These are phyloP conservation scores for Claviceps paspali DNA, from an alignment of 2,329 filamentous ascomycete genomes.

Conservation along the genomic window DNA sequence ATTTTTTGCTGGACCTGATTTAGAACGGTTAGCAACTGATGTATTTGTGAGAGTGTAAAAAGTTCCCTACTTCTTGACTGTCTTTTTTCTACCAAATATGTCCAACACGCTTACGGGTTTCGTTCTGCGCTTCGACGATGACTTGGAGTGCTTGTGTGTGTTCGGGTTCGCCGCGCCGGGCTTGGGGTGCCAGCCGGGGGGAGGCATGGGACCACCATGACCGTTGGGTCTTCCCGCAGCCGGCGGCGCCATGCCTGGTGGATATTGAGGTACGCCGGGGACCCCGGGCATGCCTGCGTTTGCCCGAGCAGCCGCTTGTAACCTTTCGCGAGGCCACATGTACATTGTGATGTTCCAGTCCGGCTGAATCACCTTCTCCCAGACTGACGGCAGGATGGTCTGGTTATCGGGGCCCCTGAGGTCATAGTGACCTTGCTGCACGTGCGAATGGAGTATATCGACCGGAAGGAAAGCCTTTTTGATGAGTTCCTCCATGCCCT, in stretches of 20 bases:
- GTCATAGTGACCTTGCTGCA: conserved; percentile 67
- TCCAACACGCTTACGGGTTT: too few species aligned
- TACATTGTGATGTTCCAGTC: conserved; percentile 43
- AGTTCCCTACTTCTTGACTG: too few species aligned
- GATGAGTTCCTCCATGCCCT: conserved; percentile 80
- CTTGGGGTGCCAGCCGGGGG: conserved; percentile 11
- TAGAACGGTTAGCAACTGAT: too few species aligned
- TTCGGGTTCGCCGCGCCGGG: too few species aligned
- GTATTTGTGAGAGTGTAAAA: too few species aligned
- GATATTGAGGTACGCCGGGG: conserved; percentile 3
- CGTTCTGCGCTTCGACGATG: conserved; percentile 7
- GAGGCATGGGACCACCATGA: conserved; percentile 5
- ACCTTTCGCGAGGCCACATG: conserved; percentile 43
- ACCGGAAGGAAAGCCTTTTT: conserved; percentile 72
- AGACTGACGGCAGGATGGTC: conserved; percentile 64
- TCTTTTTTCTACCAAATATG: too few species aligned
- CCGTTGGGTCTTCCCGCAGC: conserved; percentile 1
- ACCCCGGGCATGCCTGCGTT: conserved; percentile 4
- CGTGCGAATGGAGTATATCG: conserved; percentile 59
- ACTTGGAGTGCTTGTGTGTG: conserved; percentile 5
- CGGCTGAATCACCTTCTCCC: conserved; percentile 68
- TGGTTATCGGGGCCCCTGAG: conserved; percentile 65
- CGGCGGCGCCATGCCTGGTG: conserved; percentile 3
- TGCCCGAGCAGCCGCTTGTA: conserved; percentile 2
- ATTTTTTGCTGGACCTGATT: conserved; percentile 10